Evolutionary conservation across 176 grass and related monocot species (phyloP).

Genomic region (Aechmea fasciata): DNA sequence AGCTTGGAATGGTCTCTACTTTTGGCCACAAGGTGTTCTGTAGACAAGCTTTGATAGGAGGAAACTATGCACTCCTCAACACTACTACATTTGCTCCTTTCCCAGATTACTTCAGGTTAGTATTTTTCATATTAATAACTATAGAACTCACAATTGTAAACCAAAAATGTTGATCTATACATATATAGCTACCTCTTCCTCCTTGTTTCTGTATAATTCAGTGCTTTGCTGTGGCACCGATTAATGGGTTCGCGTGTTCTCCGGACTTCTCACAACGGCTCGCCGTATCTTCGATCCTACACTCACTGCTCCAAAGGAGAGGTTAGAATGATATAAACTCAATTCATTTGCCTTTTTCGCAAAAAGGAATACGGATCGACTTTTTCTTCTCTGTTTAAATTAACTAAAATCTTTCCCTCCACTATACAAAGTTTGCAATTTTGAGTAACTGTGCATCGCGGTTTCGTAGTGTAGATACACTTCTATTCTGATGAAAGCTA

Average conservation of each 20-base stretch:
- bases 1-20: conserved; percentile 44
- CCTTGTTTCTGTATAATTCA: not conserved
- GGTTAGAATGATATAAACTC: conserved; percentile 10
- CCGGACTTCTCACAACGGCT: conserved; percentile 9
- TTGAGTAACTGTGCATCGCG: too few relatives aligned
- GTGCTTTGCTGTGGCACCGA: conserved; percentile 45
- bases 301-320: conserved; percentile 48
- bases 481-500: not conserved
- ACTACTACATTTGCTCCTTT: conserved; percentile 41
- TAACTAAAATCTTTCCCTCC: too few relatives aligned
- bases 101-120: conserved; percentile 52
- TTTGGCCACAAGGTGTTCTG: conserved; percentile 48
- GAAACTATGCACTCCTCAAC: conserved; percentile 61
- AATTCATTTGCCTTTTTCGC: not conserved
- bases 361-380: too few relatives aligned
- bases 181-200: not conserved
- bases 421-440: too few relatives aligned
- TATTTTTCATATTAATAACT: not conserved
- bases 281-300: conserved; percentile 43
- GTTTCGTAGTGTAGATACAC: not conserved
- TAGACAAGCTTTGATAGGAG: conserved; percentile 47
- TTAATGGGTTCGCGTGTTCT: conserved; percentile 44
- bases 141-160: not conserved
- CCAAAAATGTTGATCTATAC: not conserved
- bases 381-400: too few relatives aligned